phyloP scores from a whole-genome alignment of 2,329 filamentous ascomycete genomes.

The Epichloe aotearoae region DNA sequence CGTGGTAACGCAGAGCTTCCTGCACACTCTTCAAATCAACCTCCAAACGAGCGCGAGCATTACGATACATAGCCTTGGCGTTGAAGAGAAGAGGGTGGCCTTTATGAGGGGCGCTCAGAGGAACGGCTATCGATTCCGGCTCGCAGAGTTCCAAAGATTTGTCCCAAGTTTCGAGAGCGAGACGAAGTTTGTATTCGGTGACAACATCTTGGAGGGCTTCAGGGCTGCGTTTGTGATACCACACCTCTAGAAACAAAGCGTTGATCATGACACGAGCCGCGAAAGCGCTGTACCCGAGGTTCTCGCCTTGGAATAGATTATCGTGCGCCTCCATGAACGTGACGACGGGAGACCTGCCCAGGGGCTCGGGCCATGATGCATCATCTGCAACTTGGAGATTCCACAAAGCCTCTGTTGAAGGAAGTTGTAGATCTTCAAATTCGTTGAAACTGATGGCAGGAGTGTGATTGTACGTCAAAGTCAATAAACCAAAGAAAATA shows the following conservation, averaged over 20 bases:
- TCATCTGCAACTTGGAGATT: constrained; percentile 72
- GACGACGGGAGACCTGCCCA: constrained; percentile 56
- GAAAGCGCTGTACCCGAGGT: constrained; percentile 86
- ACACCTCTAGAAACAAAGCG: constrained; percentile 92
- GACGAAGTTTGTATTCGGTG: constrained; percentile 91
- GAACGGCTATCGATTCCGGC: constrained; percentile 75
- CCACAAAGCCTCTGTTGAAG: constrained; percentile 90
- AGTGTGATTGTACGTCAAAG: constrained; percentile 93
- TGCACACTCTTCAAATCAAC: constrained; percentile 94
- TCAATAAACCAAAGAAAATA: constrained; percentile 94
- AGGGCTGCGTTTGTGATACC: constrained; percentile 98
- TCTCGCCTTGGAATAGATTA: constrained; percentile 87
- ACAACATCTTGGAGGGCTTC: constrained; percentile 94
- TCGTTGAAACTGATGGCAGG: constrained; percentile 97
- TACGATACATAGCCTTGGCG: constrained; percentile 91
- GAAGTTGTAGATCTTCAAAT: constrained; percentile 84
- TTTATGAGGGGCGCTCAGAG: constrained; percentile 86
- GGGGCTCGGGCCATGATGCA: constrained; percentile 67
- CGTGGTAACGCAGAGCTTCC: constrained; percentile 91
- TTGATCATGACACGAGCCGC: constrained; percentile 98
- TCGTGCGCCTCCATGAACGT: constrained; percentile 93
- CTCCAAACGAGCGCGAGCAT: constrained; percentile 80
- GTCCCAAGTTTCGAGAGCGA: constrained; percentile 97
- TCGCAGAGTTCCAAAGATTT: constrained; percentile 89
- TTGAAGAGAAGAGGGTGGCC: constrained; percentile 96